phyloP scores from a whole-genome alignment of 805 yeast genomes.

The Naumovozyma castellii region DNA sequence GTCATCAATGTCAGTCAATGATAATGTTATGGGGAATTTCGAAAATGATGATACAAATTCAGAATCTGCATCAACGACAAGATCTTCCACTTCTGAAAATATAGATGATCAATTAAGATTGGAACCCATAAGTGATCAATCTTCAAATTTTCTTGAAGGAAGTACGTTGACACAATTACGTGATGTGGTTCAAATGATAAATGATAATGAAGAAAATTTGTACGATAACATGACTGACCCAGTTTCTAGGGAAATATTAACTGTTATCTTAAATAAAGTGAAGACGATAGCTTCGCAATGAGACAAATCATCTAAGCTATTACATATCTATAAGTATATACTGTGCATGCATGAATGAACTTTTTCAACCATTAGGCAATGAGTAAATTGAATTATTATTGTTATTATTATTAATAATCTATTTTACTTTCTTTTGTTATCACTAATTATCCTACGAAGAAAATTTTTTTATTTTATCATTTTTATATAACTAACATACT shows the following conservation, averaged over 20 bases:
- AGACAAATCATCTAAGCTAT: neutral
- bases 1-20: neutral
- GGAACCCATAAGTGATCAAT: conserved; percentile 3
- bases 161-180: conserved; percentile 9
- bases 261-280: conserved; percentile 12
- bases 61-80: too few relatives aligned
- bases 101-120: neutral
- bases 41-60: too few relatives aligned
- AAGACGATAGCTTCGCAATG: conserved; percentile 13
- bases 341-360: too few relatives aligned
- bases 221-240: conserved; percentile 13
- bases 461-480: too few relatives aligned
- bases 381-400: too few relatives aligned
- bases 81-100: neutral
- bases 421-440: too few relatives aligned
- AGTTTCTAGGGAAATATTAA: conserved; percentile 7
- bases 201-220: conserved; percentile 13
- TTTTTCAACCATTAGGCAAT: too few relatives aligned
- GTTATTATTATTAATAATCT: too few relatives aligned
- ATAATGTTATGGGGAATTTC: too few relatives aligned
- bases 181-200: conserved; percentile 11
- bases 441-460: too few relatives aligned
- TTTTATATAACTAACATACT: too few relatives aligned
- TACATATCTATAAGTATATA: too few relatives aligned
- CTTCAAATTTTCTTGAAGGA: conserved; percentile 14